Evolutionary conservation across 805 yeast species (phyloP), one percentile per base, ranked within the genome.

Genomic region (Lachancea fermentati): DNA sequence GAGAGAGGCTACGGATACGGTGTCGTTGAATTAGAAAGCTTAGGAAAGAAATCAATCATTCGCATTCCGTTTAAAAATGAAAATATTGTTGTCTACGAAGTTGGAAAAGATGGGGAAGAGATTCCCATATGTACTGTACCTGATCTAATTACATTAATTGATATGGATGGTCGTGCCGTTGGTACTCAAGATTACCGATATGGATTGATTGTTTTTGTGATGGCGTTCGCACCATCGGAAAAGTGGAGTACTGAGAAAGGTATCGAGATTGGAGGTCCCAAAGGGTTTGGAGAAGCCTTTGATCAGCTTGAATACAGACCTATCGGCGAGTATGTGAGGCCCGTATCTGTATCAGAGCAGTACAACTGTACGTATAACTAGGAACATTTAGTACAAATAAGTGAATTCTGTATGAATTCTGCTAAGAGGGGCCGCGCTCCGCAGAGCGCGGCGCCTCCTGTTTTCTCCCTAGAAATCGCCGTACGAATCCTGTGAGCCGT

Each of bases 51-150:
- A 7, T 40, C 45, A 13, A 34, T 39, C 16, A 42, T 65, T 55
- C 46, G 47, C n/a, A 70, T 71, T 34, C 75, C 75, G 22, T 72
- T 71, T 65, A 68, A 71, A 52, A 71, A 72, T 47, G 76, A 72
- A 46, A 71, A 71, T 50, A 66, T 71, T 16, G 53, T 54, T 28
- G 67, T 68, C 19, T 56, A 55, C 37, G 18, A 59, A 15, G 43
- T 52, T 30, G 48, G 48, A 19, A 40, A 44, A 6, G 42, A 32
- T 22, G 53, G 47, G 15, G 2, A 54, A 54, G 5, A 56, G 16
- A 51, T 59, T 37, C 51, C 61, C n/a, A 58, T 68, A 8, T 58
- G 67, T 39, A 57, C 71, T 4, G 75, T 69, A 30, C 76, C 76
- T n/a, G 75, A 71, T 47, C 46, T 71, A 38, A 68, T 71, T 44